Base-by-base conservation (phyloP, 768 basidiomycete genomes). In the Auriscalpium microsporum region DNA sequence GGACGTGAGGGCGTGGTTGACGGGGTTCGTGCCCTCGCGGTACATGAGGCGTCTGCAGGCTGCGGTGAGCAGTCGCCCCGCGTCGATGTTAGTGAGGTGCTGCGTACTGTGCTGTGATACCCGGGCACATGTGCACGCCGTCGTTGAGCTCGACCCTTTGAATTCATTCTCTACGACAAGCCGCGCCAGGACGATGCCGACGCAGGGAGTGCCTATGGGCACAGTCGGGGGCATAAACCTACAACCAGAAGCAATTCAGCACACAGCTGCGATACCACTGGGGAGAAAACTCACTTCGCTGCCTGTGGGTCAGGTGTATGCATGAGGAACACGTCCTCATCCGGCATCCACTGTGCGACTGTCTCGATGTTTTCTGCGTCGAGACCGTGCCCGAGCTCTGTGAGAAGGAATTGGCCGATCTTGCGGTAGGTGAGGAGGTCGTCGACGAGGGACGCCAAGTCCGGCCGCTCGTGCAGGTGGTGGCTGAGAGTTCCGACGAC, bases 311-410 rank as follows among this genome's bases (percentile, higher is more conserved):
- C 54, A 2, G 75, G 75, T 0, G 74, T 74, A 56, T 74, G 60
- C 13, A 78, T 62, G 23, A 65, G 60, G 52, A 76, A 75, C 28
- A 10, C n/a, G 8, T 62, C 63, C 0, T 76, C 77, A n/a, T 64
- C 60, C 1, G 67, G 65, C 1, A 73, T 64, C 23, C 69, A 63
- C 0, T 72, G 75, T 5, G 75, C 76, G 0, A 69, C 72, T 0
- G 78, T 78, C 59, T 78, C 75, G 13, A 77, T 49, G 60, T 75
- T 69, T 16, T 66, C 50, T 14, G 67, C 71, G 52, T 78, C 75
- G 3, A 78, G 64, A n/a, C 77, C 78, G 50, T 77, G 78, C 1
- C 72, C 75, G 8, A 76, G 55, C 59, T 78, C 78, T 1, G 77
- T 77, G 38, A 79, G 59, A 48, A 70, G 71, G 57, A 67, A 78